These are phyloP conservation scores for Penicillium diatomitis DNA, from an alignment of 495 filamentous ascomycete species.

Conservation along the genomic window DNA sequence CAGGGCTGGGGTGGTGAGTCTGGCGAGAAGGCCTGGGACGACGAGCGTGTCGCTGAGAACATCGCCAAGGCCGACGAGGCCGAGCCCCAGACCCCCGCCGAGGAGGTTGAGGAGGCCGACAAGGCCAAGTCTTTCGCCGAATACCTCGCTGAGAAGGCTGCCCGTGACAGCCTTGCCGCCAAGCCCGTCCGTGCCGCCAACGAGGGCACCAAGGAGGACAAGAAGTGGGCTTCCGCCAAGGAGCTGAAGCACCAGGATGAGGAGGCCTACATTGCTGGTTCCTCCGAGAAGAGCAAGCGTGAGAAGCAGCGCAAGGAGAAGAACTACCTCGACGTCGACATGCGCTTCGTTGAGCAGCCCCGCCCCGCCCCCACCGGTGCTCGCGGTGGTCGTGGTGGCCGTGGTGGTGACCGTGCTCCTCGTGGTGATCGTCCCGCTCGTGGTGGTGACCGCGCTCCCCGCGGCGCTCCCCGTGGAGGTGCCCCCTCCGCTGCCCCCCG, in stretches of 20 bases:
- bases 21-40: conserved; percentile 71
- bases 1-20: conserved; percentile 81
- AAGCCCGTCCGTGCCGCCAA: conserved; percentile 77
- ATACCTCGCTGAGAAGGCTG: conserved; percentile 79
- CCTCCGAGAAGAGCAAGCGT: conserved; percentile 72
- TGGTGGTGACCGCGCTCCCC: conserved; percentile 34
- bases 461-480: conserved; percentile 17
- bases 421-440: conserved; percentile 24
- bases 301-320: conserved; percentile 89
- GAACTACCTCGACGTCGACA: conserved; percentile 77
- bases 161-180: conserved; percentile 65
- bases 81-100: conserved; percentile 42
- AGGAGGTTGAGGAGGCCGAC: conserved; percentile 62
- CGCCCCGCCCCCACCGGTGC: conserved; percentile 36
- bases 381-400: conserved; percentile 40
- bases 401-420: conserved; percentile 29
- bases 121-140: conserved; percentile 80
- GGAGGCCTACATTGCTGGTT: conserved; percentile 66
- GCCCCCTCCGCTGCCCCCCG: conserved; percentile 30
- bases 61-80: conserved; percentile 77
- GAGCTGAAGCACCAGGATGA: conserved; percentile 61
- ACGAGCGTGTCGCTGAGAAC: conserved; percentile 78
- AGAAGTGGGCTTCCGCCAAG: conserved; percentile 88
- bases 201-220: conserved; percentile 73
- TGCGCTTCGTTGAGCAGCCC: conserved; percentile 60